phyloP scores from a whole-genome alignment of 345 rosid genomes.

The Brassica carinata region DNA sequence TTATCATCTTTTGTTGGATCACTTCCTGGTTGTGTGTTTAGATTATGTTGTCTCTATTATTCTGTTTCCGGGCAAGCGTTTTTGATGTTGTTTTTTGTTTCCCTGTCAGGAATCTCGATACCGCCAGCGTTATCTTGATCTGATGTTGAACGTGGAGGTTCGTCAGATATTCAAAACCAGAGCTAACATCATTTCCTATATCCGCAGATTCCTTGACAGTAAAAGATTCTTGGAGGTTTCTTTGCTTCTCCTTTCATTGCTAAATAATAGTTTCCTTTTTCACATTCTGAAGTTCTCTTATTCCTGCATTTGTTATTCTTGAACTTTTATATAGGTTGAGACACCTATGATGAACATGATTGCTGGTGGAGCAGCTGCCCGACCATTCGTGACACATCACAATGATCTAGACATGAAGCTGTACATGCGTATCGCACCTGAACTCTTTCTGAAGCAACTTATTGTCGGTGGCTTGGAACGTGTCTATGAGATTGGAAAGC shows the following conservation, averaged over 20 bases:
- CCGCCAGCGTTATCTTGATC: constrained; percentile 89
- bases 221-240: constrained; percentile 78
- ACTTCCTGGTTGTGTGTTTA: neutral
- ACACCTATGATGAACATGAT: constrained; percentile 99
- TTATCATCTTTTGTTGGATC: constrained; percentile 5
- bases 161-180: constrained; percentile 75
- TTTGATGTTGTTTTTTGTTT: constrained; percentile 19
- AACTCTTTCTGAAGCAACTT: constrained; percentile 83
- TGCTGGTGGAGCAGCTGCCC: constrained; percentile 98
- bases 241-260: neutral
- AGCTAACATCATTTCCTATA: constrained; percentile 57
- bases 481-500: constrained; percentile 96
- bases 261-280: neutral
- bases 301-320: constrained; percentile 2
- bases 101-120: constrained; percentile 77
- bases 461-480: constrained; percentile 93
- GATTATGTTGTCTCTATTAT: neutral
- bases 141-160: constrained; percentile 79
- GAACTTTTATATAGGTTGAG: constrained; percentile 59
- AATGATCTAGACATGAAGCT: constrained; percentile 87
- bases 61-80: neutral
- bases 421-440: constrained; percentile 97
- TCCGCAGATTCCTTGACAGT: constrained; percentile 72
- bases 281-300: neutral
- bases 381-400: constrained; percentile 95